Evolutionary conservation across 192 early-diverging fungal species (phyloP), one percentile per base, ranked within the genome.

Genomic region (Umbelopsis vinacea): DNA sequence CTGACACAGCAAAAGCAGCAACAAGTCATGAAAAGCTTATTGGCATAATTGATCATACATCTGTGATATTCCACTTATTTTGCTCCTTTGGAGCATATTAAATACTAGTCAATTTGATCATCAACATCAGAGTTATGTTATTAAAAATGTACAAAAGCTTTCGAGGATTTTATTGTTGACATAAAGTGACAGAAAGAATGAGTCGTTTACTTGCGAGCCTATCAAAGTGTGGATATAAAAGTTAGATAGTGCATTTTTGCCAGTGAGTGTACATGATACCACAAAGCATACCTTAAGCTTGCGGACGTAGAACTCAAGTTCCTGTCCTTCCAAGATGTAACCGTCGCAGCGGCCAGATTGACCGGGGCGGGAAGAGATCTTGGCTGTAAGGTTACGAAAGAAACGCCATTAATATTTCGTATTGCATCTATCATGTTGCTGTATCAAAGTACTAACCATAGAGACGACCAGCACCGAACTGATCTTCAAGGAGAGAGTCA

Each of bases 291-390:
- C 86, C 83, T 88, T 90, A 83, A 97, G 84, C 88, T 93, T 93
- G 75, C 88, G 86, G 79, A 90, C 79, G 92, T 99, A 99, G 93
- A 99, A 99, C 71, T 98, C 97, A 76, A 99, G 93, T 89, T 99
- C 97, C 91, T 97, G 96, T 76, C 97, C 97, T 84, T 99, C 97
- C 60, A 99, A 89, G 80, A 99, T 93, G 90, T 98, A 98, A 68
- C 97, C 97, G 83, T 99, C 97, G 76, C 89, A 87, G 81, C 97
- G 93, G 73, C 97, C 97, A 78, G 93, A 93, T 88, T 99, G 97
- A 80, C 97, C 97, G 38, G 96, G 97, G 79, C 96, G 93, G 73
- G 97, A 99, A 50, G 95, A 81, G 79, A 99, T 86, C 80, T 91
- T 89, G 79, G 97, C 97, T 63, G 33, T 37, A 26, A 71, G 2